phyloP scores from a whole-genome alignment of 2,329 filamentous ascomycete species.

The Corniculantispora saksenae region DNA sequence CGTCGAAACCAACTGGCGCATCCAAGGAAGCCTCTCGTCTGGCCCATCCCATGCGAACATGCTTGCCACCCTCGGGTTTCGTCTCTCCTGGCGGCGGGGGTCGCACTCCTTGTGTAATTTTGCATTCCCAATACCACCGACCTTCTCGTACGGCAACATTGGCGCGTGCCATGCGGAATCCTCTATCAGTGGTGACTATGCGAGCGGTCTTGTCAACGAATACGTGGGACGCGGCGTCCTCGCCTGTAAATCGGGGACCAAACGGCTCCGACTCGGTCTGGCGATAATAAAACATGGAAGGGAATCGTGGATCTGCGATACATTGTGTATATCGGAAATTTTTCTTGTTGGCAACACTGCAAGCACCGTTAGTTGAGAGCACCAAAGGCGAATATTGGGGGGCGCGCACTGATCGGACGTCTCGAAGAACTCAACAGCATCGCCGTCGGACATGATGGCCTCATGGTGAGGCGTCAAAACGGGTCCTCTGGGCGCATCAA shows the following conservation, averaged over 20 bases:
- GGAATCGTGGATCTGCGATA: slow-evolving; percentile 85
- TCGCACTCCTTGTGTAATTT: slow-evolving; percentile 74
- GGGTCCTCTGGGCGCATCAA: slow-evolving; percentile 59
- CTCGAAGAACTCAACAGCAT: slow-evolving; percentile 60
- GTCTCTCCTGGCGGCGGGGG: slow-evolving; percentile 41
- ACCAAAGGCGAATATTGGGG: background rate
- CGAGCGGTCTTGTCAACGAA: slow-evolving; percentile 75
- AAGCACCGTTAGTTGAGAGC: background rate
- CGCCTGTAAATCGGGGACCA: slow-evolving; percentile 83
- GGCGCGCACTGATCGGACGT: slow-evolving; percentile 62
- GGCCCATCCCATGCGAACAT: slow-evolving; percentile 84
- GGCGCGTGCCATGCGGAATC: slow-evolving; percentile 85
- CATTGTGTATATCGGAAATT: slow-evolving; percentile 88
- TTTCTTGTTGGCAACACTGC: slow-evolving; percentile 64
- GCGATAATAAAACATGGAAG: slow-evolving; percentile 84
- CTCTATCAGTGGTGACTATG: slow-evolving; percentile 85
- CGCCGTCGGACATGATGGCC: slow-evolving; percentile 49
- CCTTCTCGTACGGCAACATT: slow-evolving; percentile 91
- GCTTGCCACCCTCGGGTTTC: slow-evolving; percentile 54
- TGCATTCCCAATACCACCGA: slow-evolving; percentile 91
- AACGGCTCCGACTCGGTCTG: slow-evolving; percentile 85
- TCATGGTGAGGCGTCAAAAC: slow-evolving; percentile 59
- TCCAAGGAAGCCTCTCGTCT: slow-evolving; percentile 79
- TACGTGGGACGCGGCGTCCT: slow-evolving; percentile 85
- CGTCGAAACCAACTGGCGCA: slow-evolving; percentile 82